Base-by-base conservation (phyloP, 1,139 yeast genomes). In the Spencermartinsiella ligniputridi region DNA sequence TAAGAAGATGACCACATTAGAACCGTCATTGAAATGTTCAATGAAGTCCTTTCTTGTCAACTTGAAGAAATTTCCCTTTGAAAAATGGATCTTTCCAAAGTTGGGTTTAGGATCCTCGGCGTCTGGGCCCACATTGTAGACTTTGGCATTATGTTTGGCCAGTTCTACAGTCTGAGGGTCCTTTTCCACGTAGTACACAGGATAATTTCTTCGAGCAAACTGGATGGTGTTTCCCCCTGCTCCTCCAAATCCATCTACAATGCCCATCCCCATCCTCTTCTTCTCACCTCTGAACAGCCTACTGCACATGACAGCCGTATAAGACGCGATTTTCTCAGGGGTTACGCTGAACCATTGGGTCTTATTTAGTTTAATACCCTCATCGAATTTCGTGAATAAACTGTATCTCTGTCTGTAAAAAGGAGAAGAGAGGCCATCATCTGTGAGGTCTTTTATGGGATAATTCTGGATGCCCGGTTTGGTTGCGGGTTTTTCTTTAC, bases 201-300 rank as follows among this genome's bases (percentile, higher is more conserved):
- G 32, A 25, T 24, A 37, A 18, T 34, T 35, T 21, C 39, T 27
- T 16, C 38, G 24, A 3, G 57, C 90, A 64, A 92, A 81, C 55
- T 88, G 96, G 35, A 89, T 86, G 1, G 89, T 70, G 60, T 92
- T 92, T 0, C 98, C 98, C 0, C 97, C 98, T 1, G 95, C 97
- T 0, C 99, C 99, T 53, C 96, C 85, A 58, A 90, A 90, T 3
- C 88, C 75, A 60, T 92, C 98, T 1, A 69, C 64, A 0, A 76
- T 64, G 12, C 32, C 32, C 8, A 0, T 61, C 57, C 32, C 5
- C 5, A 5, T 6, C 11, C 25, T 11, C 32, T n/a, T 9, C 12
- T 9, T 15, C 5, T 6, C 5, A 5, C 6, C 13, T n/a, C n/a
- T 9, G 15, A 27, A 27, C 32, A 27, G 5, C 32, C 32, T 27